Percentiles rank a stretch among this genome's conserved stretches.
These are phyloP conservation scores for Nigrograna mackinnonii DNA, from an alignment of 2,329 filamentous ascomycete species.

Conservation along the genomic window DNA sequence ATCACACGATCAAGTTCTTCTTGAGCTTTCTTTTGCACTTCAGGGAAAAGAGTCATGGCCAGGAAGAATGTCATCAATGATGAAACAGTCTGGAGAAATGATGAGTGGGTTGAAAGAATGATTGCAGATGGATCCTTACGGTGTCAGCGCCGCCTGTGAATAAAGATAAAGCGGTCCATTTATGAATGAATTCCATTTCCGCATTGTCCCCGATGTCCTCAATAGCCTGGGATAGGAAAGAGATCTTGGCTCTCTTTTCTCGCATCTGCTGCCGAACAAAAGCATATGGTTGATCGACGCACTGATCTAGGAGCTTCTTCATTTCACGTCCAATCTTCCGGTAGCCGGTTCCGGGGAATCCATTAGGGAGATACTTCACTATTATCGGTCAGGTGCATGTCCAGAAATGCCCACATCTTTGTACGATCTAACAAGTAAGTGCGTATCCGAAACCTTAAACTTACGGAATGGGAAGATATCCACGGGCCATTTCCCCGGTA, in stretches of 20 bases:
- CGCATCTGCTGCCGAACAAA: conserved; percentile 49
- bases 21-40: conserved; percentile 52
- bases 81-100: conserved; percentile 46
- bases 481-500: conserved; percentile 51
- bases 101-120: background rate
- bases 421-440: too few relatives aligned
- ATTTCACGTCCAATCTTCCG: conserved; percentile 46
- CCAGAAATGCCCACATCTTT: too few relatives aligned
- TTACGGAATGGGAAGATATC: conserved; percentile 50
- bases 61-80: conserved; percentile 51
- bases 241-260: conserved; percentile 32
- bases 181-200: conserved; percentile 38
- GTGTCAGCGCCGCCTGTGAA: conserved; percentile 50
- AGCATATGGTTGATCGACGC: conserved; percentile 45
- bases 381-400: conserved; percentile 3
- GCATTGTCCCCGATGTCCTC: conserved; percentile 33
- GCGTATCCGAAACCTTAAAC: too few relatives aligned
- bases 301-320: conserved; percentile 31
- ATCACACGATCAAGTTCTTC: conserved; percentile 53
- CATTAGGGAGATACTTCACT: conserved; percentile 47
- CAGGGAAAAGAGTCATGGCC: conserved; percentile 55
- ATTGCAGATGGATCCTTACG: conserved; percentile 18
- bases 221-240: conserved; percentile 46
- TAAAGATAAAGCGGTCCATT: conserved; percentile 48
- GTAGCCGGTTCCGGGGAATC: conserved; percentile 51